Evolutionary conservation across 768 basidiomycete genomes (phyloP).

Genomic region (Hysterangium stoloniferum): DNA sequence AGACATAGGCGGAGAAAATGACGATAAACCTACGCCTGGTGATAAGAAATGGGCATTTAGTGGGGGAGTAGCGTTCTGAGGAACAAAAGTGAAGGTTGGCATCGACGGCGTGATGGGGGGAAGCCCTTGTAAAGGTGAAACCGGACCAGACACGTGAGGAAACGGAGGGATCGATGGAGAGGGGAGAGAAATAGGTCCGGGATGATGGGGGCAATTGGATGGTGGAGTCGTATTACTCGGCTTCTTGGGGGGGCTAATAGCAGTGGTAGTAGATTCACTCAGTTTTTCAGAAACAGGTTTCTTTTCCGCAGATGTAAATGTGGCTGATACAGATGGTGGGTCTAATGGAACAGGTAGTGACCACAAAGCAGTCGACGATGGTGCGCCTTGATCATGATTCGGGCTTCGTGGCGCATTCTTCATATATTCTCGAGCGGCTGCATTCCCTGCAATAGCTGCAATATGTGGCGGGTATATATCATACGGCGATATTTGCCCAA

Average conservation of each 20-base stretch:
- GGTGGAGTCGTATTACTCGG: conserved; percentile 18
- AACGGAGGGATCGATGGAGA: conserved; percentile 35
- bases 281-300: background rate
- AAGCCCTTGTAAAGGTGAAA: conserved; percentile 59
- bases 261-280: background rate
- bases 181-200: conserved; percentile 63
- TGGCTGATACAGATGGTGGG: background rate
- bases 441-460: conserved; percentile 7
- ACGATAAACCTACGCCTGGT: conserved; percentile 26
- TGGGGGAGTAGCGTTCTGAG: conserved; percentile 39
- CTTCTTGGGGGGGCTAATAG: conserved; percentile 12
- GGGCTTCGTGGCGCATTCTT: conserved; percentile 4
- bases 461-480: conserved; percentile 21
- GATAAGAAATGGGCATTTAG: conserved; percentile 31
- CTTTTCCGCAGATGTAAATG: background rate
- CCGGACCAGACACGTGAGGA: conserved; percentile 17
- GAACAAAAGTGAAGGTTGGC: conserved; percentile 87
- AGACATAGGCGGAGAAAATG: conserved; percentile 72
- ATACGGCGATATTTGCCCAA: conserved; percentile 32
- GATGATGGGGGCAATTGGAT: conserved; percentile 31
- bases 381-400: background rate
- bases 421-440: conserved; percentile 2
- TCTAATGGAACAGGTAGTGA: background rate
- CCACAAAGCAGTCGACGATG: background rate
- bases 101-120: conserved; percentile 95